phyloP scores from a whole-genome alignment of 2,329 filamentous ascomycete genomes.

The Teratosphaeria zuluensis region DNA sequence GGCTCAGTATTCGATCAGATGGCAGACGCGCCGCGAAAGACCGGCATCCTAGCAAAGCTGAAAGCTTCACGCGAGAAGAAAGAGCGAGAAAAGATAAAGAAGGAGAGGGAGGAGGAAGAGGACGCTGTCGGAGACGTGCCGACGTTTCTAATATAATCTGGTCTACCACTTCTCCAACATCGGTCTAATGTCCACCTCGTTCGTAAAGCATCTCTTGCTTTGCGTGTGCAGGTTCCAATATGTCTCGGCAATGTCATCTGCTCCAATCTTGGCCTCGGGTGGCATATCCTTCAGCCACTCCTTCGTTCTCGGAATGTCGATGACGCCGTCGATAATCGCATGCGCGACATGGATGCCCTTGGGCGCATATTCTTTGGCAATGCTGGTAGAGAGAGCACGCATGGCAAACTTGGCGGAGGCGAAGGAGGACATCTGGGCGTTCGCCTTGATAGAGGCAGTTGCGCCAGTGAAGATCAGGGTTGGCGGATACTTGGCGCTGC shows the following conservation, averaged over 20 bases:
- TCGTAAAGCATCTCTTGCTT: constrained; percentile 67
- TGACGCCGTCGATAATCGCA: constrained; percentile 66
- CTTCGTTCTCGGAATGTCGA: constrained; percentile 67
- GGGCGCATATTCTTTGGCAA: constrained; percentile 76
- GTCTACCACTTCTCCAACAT: constrained; percentile 72
- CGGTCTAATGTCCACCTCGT: constrained; percentile 71
- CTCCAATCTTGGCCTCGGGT: constrained; percentile 59
- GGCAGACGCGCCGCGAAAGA: constrained; percentile 1
- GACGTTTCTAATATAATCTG: constrained; percentile 32
- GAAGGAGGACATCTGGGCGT: constrained; percentile 59
- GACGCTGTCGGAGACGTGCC: constrained; percentile 29
- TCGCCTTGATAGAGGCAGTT: constrained; percentile 67
- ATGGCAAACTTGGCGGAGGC: constrained; percentile 72
- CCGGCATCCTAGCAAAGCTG: constrained; percentile 15
- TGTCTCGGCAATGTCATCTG: constrained; percentile 77
- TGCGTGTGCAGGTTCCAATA: constrained; percentile 83
- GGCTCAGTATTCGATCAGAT: background rate
- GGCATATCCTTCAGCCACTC: constrained; percentile 46
- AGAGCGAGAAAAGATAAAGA: constrained; percentile 15
- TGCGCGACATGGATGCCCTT: constrained; percentile 77
- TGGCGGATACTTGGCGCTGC: constrained; percentile 53
- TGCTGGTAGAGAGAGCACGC: constrained; percentile 61
- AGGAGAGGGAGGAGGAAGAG: constrained; percentile 17
- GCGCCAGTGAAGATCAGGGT: constrained; percentile 80
- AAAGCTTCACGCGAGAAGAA: constrained; percentile 21